phyloP scores from a whole-genome alignment of 2,329 filamentous ascomycete species.

The Nemania sp. region DNA sequence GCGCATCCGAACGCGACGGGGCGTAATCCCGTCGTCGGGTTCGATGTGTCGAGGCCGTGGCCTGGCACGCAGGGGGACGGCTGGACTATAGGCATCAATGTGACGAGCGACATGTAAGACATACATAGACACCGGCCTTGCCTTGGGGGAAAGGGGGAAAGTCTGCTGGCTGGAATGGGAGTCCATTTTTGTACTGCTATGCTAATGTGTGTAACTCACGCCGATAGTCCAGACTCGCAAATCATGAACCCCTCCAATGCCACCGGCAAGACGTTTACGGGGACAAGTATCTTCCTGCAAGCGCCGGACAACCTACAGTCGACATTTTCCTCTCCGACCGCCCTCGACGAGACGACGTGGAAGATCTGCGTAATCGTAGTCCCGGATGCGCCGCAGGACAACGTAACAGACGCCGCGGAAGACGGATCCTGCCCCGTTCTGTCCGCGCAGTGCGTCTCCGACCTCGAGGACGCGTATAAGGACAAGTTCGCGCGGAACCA shows the following conservation, averaged over 20 bases:
- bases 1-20: constrained; percentile 48
- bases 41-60: constrained; percentile 56
- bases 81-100: constrained; percentile 47
- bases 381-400: constrained; percentile 40
- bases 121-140: not conserved
- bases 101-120: constrained; percentile 44
- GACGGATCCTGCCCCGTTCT: constrained; percentile 41
- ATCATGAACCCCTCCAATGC: constrained; percentile 41
- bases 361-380: constrained; percentile 47
- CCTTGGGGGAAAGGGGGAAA: not conserved
- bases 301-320: constrained; percentile 37
- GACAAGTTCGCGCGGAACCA: constrained; percentile 43
- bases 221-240: constrained; percentile 41
- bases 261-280: constrained; percentile 43
- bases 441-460: constrained; percentile 44
- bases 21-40: constrained; percentile 39
- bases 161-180: not conserved
- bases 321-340: constrained; percentile 34
- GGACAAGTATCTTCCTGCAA: constrained; percentile 47
- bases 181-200: too few species aligned
- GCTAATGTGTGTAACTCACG: not conserved
- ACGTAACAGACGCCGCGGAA: constrained; percentile 29
- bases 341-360: constrained; percentile 47
- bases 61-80: constrained; percentile 64
- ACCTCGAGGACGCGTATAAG: constrained; percentile 46